Conservation (phyloP, 139 green algal genomes). For the Micractinium sp. region DNA sequence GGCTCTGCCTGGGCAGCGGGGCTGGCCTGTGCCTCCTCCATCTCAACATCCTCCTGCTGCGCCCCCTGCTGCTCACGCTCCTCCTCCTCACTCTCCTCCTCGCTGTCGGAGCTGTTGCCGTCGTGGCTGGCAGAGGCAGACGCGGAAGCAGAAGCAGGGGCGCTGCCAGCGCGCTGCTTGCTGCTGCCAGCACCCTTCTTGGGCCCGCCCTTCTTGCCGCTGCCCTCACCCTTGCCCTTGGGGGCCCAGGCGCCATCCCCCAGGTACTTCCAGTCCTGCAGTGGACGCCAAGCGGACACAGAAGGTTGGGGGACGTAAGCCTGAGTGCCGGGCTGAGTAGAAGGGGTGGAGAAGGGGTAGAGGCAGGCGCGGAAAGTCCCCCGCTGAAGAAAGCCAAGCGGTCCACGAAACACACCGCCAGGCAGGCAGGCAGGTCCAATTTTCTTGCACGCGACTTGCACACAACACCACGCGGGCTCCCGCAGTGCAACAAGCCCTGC, state of each 20-base stretch:
- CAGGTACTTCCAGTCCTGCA: constrained; percentile 77
- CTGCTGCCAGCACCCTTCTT: neutral
- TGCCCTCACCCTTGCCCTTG: constrained; percentile 36
- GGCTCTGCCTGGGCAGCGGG: neutral
- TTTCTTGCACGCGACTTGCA: neutral
- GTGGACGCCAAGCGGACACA: no score
- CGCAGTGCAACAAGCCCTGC: neutral
- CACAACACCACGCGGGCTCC: neutral
- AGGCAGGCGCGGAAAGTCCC: no score
- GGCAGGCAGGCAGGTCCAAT: no score
- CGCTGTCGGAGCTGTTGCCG: neutral
- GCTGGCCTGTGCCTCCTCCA: neutral
- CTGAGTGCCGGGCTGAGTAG: neutral
- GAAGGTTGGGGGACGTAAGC: no score
- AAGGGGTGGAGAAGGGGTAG: neutral
- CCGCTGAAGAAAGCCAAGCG: no score
- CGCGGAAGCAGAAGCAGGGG: neutral
- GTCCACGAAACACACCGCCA: no score
- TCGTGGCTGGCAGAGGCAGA: neutral
- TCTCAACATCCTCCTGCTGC: neutral
- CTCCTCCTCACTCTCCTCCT: neutral
- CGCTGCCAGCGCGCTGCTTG: neutral
- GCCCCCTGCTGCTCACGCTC: neutral
- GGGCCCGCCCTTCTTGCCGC: neutral
- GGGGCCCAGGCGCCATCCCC: constrained; percentile 80